Base-by-base conservation (phyloP, 306 rosid species). In the Trichosanthes cucumerina region DNA sequence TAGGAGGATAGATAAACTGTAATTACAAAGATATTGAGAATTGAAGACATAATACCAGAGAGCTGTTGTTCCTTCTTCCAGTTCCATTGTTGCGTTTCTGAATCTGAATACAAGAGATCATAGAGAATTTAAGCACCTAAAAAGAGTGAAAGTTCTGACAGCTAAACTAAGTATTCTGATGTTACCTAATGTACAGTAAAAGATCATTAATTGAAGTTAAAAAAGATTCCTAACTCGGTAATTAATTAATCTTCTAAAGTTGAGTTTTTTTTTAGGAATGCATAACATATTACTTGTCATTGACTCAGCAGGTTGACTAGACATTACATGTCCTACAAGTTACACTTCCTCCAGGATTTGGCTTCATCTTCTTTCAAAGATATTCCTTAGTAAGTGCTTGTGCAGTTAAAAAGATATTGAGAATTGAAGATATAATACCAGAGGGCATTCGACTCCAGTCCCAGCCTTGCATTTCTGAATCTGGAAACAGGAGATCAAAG, bases 401-500 rank as follows among this genome's bases (percentile, higher is more conserved):
- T 9, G 26, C 78, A 52, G 47, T 52, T 28, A 18, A 9, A 74
- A 19, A 28, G 78, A 50, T 47, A 18, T 19, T 33, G 63, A 74
- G 63, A 74, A 34, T 31, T 74, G 47, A 74, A 49, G 78, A 74
- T 28, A 19, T 49, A 49, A 74, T 74, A 74, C 78, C 78, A 74
- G 78, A 31, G 26, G 43, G 60, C 58, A 26, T 31, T 31, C 58
- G 58, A 49, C 59, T 50, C 63, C 78, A 74, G 62, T 49, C 58
- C 78, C 78, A 74, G 62, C 60, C 46, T 18, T 21, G 78, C 44
- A 31, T 50, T 74, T 74, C 78, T 33, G 78, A 50, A 52, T 74
- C 78, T 74, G 78, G 58, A 74, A 49, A 74, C 33, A 74, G 58
- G 26, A 74, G 78, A 33, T 74, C 78, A 33, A 26, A 74, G 63